A percentile compares a stretch with the other conserved stretches of the same genome.
Evolutionary conservation across 179 eudicot species (phyloP).

Genomic region (Silene coronaria): DNA sequence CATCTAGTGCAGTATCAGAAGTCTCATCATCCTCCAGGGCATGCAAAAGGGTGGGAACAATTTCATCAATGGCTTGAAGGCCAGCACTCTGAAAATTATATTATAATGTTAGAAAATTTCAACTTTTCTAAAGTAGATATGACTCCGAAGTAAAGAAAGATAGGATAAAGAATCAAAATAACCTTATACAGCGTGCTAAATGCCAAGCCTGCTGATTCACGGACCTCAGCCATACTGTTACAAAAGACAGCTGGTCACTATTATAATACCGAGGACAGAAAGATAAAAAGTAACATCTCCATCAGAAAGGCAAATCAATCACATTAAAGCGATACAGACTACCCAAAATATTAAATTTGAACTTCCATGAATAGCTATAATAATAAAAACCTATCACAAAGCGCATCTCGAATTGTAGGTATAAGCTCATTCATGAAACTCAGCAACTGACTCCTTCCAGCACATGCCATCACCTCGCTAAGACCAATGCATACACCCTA

Average conservation of each 20-base stretch:
- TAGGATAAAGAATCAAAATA: background rate
- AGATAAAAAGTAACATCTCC: background rate
- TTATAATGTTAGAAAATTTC: constrained; percentile 8
- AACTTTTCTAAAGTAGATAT: background rate
- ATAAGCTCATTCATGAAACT: constrained; percentile 85
- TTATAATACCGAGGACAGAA: background rate
- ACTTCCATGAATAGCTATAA: constrained; percentile 15
- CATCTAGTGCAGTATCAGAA: constrained; percentile 96
- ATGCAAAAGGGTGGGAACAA: constrained; percentile 95
- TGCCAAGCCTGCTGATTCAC: constrained; percentile 92
- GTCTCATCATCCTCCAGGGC: constrained; percentile 91
- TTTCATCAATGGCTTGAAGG: constrained; percentile 97
- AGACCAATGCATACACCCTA: constrained; percentile 98
- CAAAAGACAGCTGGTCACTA: constrained; percentile 2
- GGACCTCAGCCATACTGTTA: constrained; percentile 71
- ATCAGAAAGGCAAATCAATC: background rate
- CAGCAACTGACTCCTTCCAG: constrained; percentile 87
- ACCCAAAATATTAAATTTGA: background rate
- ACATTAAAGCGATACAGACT: background rate
- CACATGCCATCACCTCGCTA: constrained; percentile 98
- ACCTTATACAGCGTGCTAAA: constrained; percentile 98
- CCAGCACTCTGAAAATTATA: constrained; percentile 75
- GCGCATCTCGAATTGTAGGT: constrained; percentile 93
- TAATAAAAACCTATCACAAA: constrained; percentile 79
- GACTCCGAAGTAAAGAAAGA: background rate